Base-by-base conservation (phyloP, 805 yeast genomes). In the Kazachstania taianensis region DNA sequence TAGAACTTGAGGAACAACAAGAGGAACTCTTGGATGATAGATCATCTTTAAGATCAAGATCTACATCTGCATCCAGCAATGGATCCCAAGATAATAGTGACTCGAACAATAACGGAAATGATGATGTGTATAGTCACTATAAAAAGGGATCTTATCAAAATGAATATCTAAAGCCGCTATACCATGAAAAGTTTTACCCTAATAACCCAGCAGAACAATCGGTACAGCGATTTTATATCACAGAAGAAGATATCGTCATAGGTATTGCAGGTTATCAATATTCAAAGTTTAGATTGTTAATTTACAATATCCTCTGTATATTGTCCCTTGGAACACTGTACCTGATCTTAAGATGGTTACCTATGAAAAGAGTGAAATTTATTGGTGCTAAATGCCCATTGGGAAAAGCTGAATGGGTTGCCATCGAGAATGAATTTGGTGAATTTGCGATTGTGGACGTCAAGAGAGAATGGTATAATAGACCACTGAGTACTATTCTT, bases 231-330 rank as follows among this genome's bases (percentile, higher is more conserved):
- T 85, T 82, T 57, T 92, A 89, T 57, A 72, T 92, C 42, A 87
- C 96, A 0, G 97, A 92, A 56, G 98, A 92, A 55, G 99, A 92
- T 63, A 65, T 92, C 50, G 89, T 89, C 9, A 73, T 92, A 41
- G 96, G 94, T 42, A 81, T 92, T 42, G 98, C 96, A 0, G 97
- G 97, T 4, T 92, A 83, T 57, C 59, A 59, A 36, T 72, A 77
- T 12, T 71, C 78, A 9, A 51, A 51, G 32, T 36, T 67, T 44
- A 72, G 76, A 41, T 49, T 59, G 4, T 27, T 62, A 0, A 12
- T 70, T 1, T 86, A 78, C 53, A 69, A 72, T 41, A 10, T 70
- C 0, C 39, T 81, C 2, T 78, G 85, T 41, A 35, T 72, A 1
- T 20, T 61, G 2, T 74, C 96, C 0, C 55, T 73, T 3, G 99